These are phyloP conservation scores for Aquilaria yunnanensis DNA, from an alignment of 345 rosid genomes.

Conservation along the genomic window DNA sequence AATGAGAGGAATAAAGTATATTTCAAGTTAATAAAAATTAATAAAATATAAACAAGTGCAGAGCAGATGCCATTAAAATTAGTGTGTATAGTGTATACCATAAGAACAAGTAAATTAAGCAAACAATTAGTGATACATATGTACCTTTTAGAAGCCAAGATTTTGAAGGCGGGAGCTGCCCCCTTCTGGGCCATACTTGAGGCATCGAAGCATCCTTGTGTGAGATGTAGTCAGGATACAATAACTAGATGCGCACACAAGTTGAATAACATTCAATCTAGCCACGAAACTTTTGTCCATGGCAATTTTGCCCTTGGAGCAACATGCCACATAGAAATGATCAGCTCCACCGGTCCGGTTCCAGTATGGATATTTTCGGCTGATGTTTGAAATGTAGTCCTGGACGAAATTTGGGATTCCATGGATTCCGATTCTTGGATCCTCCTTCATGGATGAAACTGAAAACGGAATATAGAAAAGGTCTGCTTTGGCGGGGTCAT, in stretches of 20 bases:
- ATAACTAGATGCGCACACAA: slow-evolving; percentile 47
- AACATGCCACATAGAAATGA: slow-evolving; percentile 51
- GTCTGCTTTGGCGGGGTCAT: slow-evolving; percentile 38
- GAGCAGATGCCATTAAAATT: too few species aligned
- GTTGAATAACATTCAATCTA: slow-evolving; percentile 41
- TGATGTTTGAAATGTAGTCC: slow-evolving; percentile 32
- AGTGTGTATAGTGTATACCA: too few species aligned
- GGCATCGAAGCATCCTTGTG: slow-evolving; percentile 53
- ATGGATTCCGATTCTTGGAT: slow-evolving; percentile 29
- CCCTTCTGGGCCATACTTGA: slow-evolving; percentile 41
- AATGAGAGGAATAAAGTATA: too few species aligned
- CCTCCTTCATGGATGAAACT: slow-evolving; percentile 36
- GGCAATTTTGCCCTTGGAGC: slow-evolving; percentile 36
- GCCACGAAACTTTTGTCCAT: slow-evolving; percentile 22
- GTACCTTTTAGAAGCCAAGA: slow-evolving; percentile 35
- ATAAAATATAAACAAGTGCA: too few species aligned
- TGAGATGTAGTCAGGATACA: slow-evolving; percentile 32
- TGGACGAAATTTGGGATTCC: slow-evolving; percentile 40
- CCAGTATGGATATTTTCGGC: slow-evolving; percentile 44
- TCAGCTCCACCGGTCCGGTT: slow-evolving; percentile 47
- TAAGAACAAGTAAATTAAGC: too few species aligned
- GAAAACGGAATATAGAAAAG: slow-evolving; percentile 59
- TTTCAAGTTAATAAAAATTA: too few species aligned
- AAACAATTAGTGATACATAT: too few species aligned
- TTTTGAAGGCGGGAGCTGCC: slow-evolving; percentile 22